phyloP scores from a whole-genome alignment of 2,329 filamentous ascomycete species.

The Phoma sp. region DNA sequence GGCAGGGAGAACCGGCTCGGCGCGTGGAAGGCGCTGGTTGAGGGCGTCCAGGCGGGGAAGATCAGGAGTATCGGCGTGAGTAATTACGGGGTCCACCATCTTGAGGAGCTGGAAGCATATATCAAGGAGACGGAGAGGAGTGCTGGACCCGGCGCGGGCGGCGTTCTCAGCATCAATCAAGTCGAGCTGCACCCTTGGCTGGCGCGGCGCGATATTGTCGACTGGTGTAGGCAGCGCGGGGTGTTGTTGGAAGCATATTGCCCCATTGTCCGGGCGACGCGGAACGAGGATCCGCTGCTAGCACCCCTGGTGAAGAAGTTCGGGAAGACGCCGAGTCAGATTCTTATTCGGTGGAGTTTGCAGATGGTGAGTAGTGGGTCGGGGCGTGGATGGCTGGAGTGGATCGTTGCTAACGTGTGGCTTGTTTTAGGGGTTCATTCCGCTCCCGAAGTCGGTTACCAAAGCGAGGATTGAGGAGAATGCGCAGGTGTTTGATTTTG shows the following conservation, averaged over 20 bases:
- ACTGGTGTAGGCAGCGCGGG: constrained; percentile 70
- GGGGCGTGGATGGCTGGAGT: no score
- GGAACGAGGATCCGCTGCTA: constrained; percentile 61
- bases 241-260: constrained; percentile 57
- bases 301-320: constrained; percentile 61
- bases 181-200: constrained; percentile 88
- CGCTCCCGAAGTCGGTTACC: constrained; percentile 68
- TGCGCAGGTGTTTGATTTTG: constrained; percentile 64
- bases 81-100: constrained; percentile 62
- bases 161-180: constrained; percentile 81
- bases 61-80: constrained; percentile 60
- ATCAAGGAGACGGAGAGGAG: constrained; percentile 68
- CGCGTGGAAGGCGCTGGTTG: constrained; percentile 61
- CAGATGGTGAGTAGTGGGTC: constrained; percentile 36
- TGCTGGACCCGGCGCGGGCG: constrained; percentile 67
- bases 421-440: constrained; percentile 60
- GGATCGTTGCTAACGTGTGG: background rate
- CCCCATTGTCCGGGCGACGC: constrained; percentile 52
- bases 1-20: constrained; percentile 57
- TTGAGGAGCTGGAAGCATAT: constrained; percentile 60
- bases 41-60: constrained; percentile 59
- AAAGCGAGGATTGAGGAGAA: constrained; percentile 67
- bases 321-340: constrained; percentile 63
- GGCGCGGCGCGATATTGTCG: constrained; percentile 75
- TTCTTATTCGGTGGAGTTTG: constrained; percentile 65